Evolutionary conservation across 78 protist genomes (phyloP).

Genomic region (Capsaspora owczarzaki): DNA sequence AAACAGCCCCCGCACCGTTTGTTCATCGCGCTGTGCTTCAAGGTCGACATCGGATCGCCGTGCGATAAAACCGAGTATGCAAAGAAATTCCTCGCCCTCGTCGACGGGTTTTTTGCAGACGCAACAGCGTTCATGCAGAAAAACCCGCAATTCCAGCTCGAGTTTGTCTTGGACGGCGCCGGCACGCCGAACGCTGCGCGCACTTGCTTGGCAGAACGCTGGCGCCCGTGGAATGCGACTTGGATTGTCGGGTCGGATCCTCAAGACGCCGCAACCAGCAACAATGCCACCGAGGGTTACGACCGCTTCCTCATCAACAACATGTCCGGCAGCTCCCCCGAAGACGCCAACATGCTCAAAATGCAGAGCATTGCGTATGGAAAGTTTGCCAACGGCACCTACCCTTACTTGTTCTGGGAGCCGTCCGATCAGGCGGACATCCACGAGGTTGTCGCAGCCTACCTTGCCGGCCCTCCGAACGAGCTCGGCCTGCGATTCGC

Average conservation of each 20-base stretch:
- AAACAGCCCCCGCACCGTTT: not conserved
- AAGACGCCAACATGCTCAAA: no score
- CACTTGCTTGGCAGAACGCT: not conserved
- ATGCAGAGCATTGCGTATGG: not conserved
- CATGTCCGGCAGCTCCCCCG: not conserved
- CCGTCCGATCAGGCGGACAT: not conserved
- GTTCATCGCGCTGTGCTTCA: not conserved
- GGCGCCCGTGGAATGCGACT: slow-evolving; percentile 11
- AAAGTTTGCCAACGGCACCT: not conserved
- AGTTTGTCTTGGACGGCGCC: not conserved
- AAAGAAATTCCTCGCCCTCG: not conserved
- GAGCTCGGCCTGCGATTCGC: slow-evolving; percentile 1
- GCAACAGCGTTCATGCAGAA: not conserved
- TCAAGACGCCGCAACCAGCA: not conserved
- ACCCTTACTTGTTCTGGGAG: not conserved
- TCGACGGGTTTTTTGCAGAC: not conserved
- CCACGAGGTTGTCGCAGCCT: not conserved
- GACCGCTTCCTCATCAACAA: not conserved
- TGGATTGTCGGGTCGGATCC: not conserved
- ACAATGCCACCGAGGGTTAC: not conserved
- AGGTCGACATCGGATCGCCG: not conserved
- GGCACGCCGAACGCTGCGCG: not conserved
- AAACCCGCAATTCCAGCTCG: not conserved
- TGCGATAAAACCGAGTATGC: not conserved
- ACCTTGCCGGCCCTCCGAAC: not conserved